Evolutionary conservation across 2,329 filamentous ascomycete species (phyloP).

Genomic region (Botrytis medusae): DNA sequence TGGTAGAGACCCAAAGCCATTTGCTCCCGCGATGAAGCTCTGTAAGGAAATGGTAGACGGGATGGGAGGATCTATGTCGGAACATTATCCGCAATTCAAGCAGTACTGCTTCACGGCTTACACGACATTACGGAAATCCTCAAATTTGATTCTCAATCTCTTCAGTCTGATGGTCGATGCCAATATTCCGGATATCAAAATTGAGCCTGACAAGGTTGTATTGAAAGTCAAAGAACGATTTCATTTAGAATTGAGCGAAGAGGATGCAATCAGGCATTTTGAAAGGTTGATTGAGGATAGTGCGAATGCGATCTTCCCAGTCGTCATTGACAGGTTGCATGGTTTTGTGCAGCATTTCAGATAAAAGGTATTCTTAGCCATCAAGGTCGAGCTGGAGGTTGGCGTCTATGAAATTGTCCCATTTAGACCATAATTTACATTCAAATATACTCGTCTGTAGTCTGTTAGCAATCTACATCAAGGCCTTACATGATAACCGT

Average conservation of each 20-base stretch:
- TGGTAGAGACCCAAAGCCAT: constrained; percentile 93
- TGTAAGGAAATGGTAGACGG: constrained; percentile 98
- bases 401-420: background rate
- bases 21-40: constrained; percentile 95
- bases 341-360: constrained; percentile 90
- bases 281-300: constrained; percentile 90
- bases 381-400: background rate
- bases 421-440: background rate
- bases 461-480: background rate
- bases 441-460: background rate
- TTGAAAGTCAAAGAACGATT: constrained; percentile 94
- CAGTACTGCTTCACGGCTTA: constrained; percentile 96
- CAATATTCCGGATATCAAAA: constrained; percentile 90
- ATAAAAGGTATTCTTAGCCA: constrained; percentile 48
- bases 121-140: constrained; percentile 83
- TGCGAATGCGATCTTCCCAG: constrained; percentile 83
- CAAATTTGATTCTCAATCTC: constrained; percentile 87
- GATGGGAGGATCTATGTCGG: constrained; percentile 82
- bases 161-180: constrained; percentile 98
- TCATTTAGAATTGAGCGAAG: constrained; percentile 85
- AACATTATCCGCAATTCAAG: constrained; percentile 85
- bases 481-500: background rate
- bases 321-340: constrained; percentile 93
- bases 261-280: constrained; percentile 86
- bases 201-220: constrained; percentile 91